These are phyloP conservation scores for Blastocystis sp. DNA, from an alignment of 352 stramenopile species.

Conservation along the genomic window DNA sequence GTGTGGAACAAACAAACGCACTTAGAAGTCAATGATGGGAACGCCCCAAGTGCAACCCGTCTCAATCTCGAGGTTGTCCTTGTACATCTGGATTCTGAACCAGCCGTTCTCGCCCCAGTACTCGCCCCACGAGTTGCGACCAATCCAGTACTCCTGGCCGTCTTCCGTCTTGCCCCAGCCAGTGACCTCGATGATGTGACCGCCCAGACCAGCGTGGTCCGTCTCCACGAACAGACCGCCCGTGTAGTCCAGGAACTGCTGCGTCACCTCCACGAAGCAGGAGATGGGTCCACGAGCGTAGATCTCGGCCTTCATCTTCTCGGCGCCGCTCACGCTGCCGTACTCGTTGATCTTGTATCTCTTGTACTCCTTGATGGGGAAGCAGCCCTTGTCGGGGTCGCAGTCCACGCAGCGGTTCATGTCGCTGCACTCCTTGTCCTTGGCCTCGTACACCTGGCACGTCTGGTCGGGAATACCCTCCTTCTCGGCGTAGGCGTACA, in stretches of 20 bases:
- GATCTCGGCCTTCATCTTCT: constrained; percentile 87
- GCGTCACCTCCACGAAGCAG: constrained; percentile 81
- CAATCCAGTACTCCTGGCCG: constrained; percentile 86
- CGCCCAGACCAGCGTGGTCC: constrained; percentile 78
- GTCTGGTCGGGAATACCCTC: constrained; percentile 86
- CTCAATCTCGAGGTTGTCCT: constrained; percentile 85
- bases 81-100: constrained; percentile 85
- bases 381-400: constrained; percentile 74
- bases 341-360: constrained; percentile 87
- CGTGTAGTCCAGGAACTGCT: constrained; percentile 80
- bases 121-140: constrained; percentile 84
- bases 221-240: constrained; percentile 82
- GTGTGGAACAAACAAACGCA: constrained; percentile 59
- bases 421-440: constrained; percentile 79
- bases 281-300: constrained; percentile 84
- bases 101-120: constrained; percentile 88
- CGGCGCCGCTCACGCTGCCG: constrained; percentile 79
- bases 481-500: constrained; percentile 85
- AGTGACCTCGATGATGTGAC: constrained; percentile 84
- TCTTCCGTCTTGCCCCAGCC: constrained; percentile 83
- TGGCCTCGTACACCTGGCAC: constrained; percentile 85
- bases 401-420: constrained; percentile 77
- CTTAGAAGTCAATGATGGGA: constrained; percentile 74
- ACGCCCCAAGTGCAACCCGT: constrained; percentile 79
- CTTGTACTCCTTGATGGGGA: constrained; percentile 81